Percentiles rank a stretch among this genome's conserved stretches.
Evolutionary conservation across 768 basidiomycete genomes (phyloP).

Genomic region (Trametes cinnabarina): DNA sequence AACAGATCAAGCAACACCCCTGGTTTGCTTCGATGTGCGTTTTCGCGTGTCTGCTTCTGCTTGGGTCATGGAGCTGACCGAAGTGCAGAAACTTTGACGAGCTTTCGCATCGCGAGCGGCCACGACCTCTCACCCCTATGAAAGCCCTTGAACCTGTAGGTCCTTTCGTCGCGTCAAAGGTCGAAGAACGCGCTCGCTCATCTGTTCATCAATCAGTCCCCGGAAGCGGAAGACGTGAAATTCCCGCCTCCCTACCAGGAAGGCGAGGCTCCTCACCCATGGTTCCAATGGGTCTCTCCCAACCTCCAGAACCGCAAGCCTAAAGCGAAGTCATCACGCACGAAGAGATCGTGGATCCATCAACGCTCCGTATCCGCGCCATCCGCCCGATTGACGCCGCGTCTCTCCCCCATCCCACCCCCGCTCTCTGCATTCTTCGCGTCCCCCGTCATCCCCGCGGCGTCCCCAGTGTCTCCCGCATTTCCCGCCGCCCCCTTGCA

Average conservation of each 20-base stretch:
- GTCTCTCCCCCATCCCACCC: neutral
- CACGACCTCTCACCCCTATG: neutral
- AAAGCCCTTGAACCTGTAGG: neutral
- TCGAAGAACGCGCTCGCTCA: neutral
- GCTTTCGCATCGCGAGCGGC: slow-evolving; percentile 2
- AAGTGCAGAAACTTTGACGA: neutral
- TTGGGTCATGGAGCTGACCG: too few species aligned
- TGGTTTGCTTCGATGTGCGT: slow-evolving; percentile 9
- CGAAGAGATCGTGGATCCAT: neutral
- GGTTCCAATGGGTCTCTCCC: slow-evolving; percentile 10
- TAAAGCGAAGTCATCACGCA: neutral
- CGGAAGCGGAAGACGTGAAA: neutral
- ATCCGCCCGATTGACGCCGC: neutral
- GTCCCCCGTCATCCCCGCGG: neutral
- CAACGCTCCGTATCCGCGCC: neutral
- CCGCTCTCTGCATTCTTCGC: slow-evolving; percentile 1
- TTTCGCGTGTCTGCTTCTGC: neutral
- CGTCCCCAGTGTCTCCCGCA: neutral
- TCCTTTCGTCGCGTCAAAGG: neutral
- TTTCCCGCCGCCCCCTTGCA: neutral
- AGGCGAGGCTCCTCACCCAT: neutral
- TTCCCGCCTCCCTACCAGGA: slow-evolving; percentile 4
- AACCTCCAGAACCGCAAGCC: neutral
- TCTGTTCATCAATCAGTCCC: neutral
- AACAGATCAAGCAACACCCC: slow-evolving; percentile 1